Evolutionary conservation across 2,329 filamentous ascomycete genomes (phyloP).

Genomic region (Epichloe hybrida): DNA sequence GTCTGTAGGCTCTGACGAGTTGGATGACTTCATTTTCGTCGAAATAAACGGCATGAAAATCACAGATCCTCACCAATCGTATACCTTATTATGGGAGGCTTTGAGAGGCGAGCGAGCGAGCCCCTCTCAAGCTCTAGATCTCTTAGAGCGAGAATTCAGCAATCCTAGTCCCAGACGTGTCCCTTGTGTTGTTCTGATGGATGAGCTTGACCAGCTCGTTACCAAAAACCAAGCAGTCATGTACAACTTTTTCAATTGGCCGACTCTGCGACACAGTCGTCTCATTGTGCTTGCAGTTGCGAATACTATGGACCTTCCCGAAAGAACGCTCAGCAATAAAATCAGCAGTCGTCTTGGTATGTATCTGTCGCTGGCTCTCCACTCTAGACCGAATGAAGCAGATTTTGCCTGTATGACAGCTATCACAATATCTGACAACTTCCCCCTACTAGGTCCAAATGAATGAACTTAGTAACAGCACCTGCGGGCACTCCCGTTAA

Average conservation of each 20-base stretch:
- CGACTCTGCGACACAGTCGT: conserved; percentile 75
- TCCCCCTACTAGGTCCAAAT: conserved; percentile 27
- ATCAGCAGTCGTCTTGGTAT: conserved; percentile 74
- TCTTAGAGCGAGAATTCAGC: conserved; percentile 85
- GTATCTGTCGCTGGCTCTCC: neutral
- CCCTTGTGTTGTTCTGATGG: conserved; percentile 95
- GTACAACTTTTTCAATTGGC: conserved; percentile 99
- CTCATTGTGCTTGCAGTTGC: conserved; percentile 94
- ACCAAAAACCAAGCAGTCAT: conserved; percentile 99
- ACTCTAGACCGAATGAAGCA: neutral
- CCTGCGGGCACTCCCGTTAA: conserved; percentile 66
- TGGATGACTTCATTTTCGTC: conserved; percentile 97
- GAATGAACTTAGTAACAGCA: conserved; percentile 87
- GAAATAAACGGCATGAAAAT: conserved; percentile 99
- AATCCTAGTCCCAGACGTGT: conserved; percentile 81
- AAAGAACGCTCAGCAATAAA: conserved; percentile 93
- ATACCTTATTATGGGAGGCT: conserved; percentile 90
- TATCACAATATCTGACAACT: neutral
- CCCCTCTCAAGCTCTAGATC: conserved; percentile 82
- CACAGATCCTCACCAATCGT: conserved; percentile 92
- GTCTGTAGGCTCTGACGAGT: conserved; percentile 76
- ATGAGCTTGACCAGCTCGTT: conserved; percentile 93
- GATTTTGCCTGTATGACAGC: neutral
- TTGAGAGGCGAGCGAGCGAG: conserved; percentile 86
- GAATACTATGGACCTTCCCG: conserved; percentile 97